Base-by-base conservation (phyloP, 2,329 filamentous ascomycete genomes). In the Scopulariopsis brevicaulis region DNA sequence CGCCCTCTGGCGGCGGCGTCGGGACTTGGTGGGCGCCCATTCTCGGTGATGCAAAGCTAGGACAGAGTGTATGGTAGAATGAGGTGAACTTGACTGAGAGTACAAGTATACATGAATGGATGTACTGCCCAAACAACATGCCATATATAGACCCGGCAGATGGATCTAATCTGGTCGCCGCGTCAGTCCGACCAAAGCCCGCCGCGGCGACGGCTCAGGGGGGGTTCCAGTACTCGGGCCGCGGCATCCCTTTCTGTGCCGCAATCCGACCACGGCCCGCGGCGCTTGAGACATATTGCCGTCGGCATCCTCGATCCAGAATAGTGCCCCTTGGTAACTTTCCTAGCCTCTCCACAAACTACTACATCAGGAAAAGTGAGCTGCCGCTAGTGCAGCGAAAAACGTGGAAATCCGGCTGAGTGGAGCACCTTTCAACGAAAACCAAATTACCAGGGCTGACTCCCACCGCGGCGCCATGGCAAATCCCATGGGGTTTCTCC, bases 1-100 rank as follows among this genome's bases (percentile, higher is more conserved):
- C 63, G 40, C 52, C 18, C 28, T 69, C 67, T 20, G 66, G 65
- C 3, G 66, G 64, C 56, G 65, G 65, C 54, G 64, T 63, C 10
- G 46, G 46, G 22, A 50, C 46, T 24, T 50, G 20, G 20, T 20
- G 10, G 20, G 37, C 8, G 28, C 28, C 28, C 12, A 40, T 14
- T 50, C 46, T 22, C 24, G 46, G 46, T 24, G 46, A 8, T 50
- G n/a, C 15, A 46, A n/a, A 40, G n/a, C 3, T 15, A n/a, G 18
- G 18, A n/a, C n/a, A 6, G 15, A 46, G n/a, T 14, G 40, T 40
- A 15, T 46, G n/a, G 15, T 15, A 2, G 40, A n/a, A n/a, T 8
- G 40, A n/a, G 40, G 6, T 46, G 15, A 7, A n/a, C 40, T 8
- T 32, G 14, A 14, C 2, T 46, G 15, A 7, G 40, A n/a, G 15